A percentile compares a stretch with the other conserved stretches of the same genome.
Conservation (phyloP, 805 yeast genomes). For the Hanseniaspora lachancei region DNA sequence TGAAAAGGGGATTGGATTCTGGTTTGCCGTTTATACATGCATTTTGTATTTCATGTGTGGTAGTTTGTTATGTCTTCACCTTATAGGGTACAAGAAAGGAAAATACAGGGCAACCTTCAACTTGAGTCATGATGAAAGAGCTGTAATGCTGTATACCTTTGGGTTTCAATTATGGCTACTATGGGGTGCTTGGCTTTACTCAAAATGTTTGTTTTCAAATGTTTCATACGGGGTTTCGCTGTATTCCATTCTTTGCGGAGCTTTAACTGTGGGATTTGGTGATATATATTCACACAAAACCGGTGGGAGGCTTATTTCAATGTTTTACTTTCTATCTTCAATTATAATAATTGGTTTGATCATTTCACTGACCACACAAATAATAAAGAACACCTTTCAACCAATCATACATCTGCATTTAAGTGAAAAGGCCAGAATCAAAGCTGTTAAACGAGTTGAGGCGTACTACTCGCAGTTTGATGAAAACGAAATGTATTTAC, state of each 20-base stretch:
- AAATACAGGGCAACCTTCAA: constrained; percentile 64
- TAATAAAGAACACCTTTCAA: constrained; percentile 46
- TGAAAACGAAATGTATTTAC: not conserved
- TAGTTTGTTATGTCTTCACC: constrained; percentile 41
- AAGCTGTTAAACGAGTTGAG: constrained; percentile 20
- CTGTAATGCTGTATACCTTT: constrained; percentile 60
- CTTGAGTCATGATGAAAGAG: constrained; percentile 52
- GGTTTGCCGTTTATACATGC: constrained; percentile 62
- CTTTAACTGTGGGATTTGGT: constrained; percentile 72
- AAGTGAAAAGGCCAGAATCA: constrained; percentile 39
- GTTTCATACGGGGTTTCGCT: constrained; percentile 52
- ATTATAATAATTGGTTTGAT: constrained; percentile 62
- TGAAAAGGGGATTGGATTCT: constrained; percentile 49
- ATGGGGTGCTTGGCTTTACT: constrained; percentile 53
- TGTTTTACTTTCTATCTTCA: constrained; percentile 58
- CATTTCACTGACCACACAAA: constrained; percentile 53
- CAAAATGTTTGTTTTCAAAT: constrained; percentile 28
- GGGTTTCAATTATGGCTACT: constrained; percentile 54
- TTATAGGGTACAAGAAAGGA: constrained; percentile 42
- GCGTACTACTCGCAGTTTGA: constrained; percentile 12
- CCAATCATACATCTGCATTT: constrained; percentile 57
- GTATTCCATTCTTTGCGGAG: constrained; percentile 60
- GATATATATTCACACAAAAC: constrained; percentile 46
- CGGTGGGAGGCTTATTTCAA: constrained; percentile 43
- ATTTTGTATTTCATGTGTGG: constrained; percentile 49